These are phyloP conservation scores for Sordariomycetes sp. DNA, from an alignment of 2,329 filamentous ascomycete genomes.

Conservation along the genomic window DNA sequence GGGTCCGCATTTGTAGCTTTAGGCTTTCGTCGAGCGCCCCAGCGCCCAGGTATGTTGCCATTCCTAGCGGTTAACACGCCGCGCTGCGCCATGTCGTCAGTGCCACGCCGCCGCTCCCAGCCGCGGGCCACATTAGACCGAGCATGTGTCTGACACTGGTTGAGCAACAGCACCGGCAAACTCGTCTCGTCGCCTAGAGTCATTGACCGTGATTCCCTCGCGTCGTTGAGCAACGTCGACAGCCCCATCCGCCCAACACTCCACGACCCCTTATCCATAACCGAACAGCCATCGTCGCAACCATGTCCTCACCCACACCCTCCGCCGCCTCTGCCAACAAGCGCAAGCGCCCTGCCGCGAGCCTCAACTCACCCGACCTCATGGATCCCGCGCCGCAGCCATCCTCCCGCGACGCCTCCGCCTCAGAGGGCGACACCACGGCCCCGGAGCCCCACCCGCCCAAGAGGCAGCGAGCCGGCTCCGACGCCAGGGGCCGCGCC, in stretches of 20 bases:
- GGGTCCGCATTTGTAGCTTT: not conserved
- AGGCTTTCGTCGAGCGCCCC: not conserved
- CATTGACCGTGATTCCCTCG: not conserved
- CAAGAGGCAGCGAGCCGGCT: constrained; percentile 64
- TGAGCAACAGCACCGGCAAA: not conserved
- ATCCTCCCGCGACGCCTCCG: constrained; percentile 74
- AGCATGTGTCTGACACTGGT: not conserved
- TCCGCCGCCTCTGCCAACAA: constrained; percentile 49
- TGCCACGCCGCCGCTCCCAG: not conserved
- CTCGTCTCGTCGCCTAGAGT: not conserved
- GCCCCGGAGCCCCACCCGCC: constrained; percentile 56
- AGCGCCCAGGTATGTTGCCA: not conserved
- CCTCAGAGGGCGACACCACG: constrained; percentile 68
- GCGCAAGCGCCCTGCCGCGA: constrained; percentile 64
- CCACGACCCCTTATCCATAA: not conserved
- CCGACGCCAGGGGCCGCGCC: constrained; percentile 32
- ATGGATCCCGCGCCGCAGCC: constrained; percentile 51
- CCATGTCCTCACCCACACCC: constrained; percentile 51
- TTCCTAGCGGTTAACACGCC: not conserved
- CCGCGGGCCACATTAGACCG: not conserved
- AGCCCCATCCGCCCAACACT: not conserved
- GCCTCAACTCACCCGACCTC: constrained; percentile 28
- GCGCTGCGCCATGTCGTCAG: not conserved
- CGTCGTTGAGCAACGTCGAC: not conserved
- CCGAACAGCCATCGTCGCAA: constrained; percentile 5